Base-by-base conservation (phyloP, 192 early-diverging fungal species). In the Polychytrium aggregatum region DNA sequence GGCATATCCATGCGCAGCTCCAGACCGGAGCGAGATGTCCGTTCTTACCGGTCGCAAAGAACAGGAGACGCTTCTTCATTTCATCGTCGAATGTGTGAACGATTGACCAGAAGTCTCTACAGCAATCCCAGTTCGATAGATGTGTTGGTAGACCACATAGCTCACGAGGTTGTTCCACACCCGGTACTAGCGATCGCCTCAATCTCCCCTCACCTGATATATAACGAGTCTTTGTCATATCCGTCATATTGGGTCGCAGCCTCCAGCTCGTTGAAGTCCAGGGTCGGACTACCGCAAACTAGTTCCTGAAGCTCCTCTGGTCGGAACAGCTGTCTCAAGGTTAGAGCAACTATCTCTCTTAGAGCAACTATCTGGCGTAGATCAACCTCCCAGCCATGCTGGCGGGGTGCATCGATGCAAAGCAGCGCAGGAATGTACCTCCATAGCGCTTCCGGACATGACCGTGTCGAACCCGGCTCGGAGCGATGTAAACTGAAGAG, bases 31-130 rank as follows among this genome's bases (percentile, higher is more conserved):
- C n/a, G n/a, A n/a, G n/a, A n/a, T n/a, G n/a, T n/a, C n/a, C n/a
- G n/a, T n/a, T n/a, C n/a, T n/a, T n/a, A n/a, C n/a, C n/a, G 20
- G 91, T 95, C 2, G 83, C 79, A 70, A 96, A 92, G 46, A 88
- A 86, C 13, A 93, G 62, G n/a, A 96, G 57, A 52, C 78, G 69
- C 53, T 86, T 87, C 72, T 90, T 84, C 52, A 88, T 77, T 41
- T 89, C 87, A 27, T 86, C 77, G 5, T 74, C 64, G 41, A 92
- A 86, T n/a, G 52, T 74, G 47, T 85, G 72, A 11, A 92, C 88
- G 18, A 86, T 83, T 37, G 82, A 71, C 92, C 92, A 96, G 55
- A 96, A 92, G 56, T n/a, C n/a, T n/a, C n/a, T n/a, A n/a, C n/a
- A n/a, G n/a, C n/a, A n/a, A n/a, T n/a, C n/a, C n/a, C n/a, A n/a